Conservation (phyloP, 139 green algal genomes). For the Microglena sp. region DNA sequence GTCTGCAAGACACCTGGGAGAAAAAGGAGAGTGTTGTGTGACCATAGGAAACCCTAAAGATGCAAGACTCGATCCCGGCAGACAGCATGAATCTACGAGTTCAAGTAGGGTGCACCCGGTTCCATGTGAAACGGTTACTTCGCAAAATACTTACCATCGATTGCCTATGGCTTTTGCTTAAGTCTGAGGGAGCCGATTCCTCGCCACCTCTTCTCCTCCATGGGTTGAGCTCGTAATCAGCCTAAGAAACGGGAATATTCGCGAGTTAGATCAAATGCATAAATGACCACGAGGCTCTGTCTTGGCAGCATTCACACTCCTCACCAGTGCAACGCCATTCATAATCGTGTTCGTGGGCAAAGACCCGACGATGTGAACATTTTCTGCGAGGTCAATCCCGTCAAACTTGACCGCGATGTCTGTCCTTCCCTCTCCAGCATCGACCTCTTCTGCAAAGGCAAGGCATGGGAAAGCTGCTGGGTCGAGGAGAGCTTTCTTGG, state of each 20-base stretch:
- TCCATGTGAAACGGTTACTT: not conserved
- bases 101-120: not conserved
- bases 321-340: slow-evolving; percentile 23
- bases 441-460: slow-evolving; percentile 18
- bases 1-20: no score
- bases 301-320: no score
- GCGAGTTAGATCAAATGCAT: no score
- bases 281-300: not conserved
- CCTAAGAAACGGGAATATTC: slow-evolving; percentile 28
- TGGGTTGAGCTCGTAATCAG: slow-evolving; percentile 67
- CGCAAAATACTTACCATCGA: slow-evolving; percentile 1
- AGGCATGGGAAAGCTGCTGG: slow-evolving; percentile 23
- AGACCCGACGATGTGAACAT: slow-evolving; percentile 31
- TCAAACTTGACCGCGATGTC: not conserved
- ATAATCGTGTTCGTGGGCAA: slow-evolving; percentile 27
- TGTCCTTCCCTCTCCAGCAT: not conserved
- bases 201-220: slow-evolving; percentile 9
- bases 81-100: slow-evolving; percentile 7
- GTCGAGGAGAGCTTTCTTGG: slow-evolving; percentile 18
- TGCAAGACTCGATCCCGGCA: slow-evolving; percentile 59
- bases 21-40: no score
- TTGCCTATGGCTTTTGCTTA: no score
- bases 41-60: no score
- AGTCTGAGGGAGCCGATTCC: slow-evolving; percentile 5
- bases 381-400: not conserved